Percentiles rank a stretch among this genome's conserved stretches.
Evolutionary conservation across 2,329 filamentous ascomycete genomes (phyloP).

Genomic region (Claviceps sp.): DNA sequence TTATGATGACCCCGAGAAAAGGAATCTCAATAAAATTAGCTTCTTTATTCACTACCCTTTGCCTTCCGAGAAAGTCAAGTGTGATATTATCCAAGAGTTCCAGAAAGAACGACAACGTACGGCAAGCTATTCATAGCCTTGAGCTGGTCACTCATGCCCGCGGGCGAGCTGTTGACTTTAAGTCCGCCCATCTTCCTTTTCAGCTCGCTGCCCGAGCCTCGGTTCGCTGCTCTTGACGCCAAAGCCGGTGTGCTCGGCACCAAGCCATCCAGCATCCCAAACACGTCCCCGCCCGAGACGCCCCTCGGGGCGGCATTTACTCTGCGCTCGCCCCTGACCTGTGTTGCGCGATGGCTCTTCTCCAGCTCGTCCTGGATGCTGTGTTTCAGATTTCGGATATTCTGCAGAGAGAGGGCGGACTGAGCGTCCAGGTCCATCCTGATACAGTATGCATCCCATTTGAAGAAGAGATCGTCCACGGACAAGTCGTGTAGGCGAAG

Average conservation of each 20-base stretch:
- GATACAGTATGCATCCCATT: constrained; percentile 97
- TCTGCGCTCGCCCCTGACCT: constrained; percentile 51
- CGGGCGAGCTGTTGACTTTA: constrained; percentile 21
- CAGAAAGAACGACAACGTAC: constrained; percentile 11
- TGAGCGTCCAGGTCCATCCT: constrained; percentile 79
- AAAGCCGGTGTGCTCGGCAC: constrained; percentile 48
- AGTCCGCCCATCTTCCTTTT: constrained; percentile 20
- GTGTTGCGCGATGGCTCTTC: constrained; percentile 53
- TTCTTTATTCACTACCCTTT: too few species aligned
- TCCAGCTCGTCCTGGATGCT: constrained; percentile 76
- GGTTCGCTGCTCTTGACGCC: constrained; percentile 27
- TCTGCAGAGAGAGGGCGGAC: constrained; percentile 47
- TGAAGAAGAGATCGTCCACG: constrained; percentile 84
- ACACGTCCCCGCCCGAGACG: constrained; percentile 53
- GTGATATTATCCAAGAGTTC: too few species aligned
- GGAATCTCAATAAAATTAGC: neutral
- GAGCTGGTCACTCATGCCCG: constrained; percentile 20
- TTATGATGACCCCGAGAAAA: neutral
- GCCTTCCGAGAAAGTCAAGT: too few species aligned
- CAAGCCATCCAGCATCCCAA: constrained; percentile 68
- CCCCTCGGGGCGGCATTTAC: constrained; percentile 50
- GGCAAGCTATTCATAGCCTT: constrained; percentile 16
- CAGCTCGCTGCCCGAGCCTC: constrained; percentile 16
- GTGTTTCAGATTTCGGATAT: constrained; percentile 68
- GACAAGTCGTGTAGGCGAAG: constrained; percentile 70